These are phyloP conservation scores for Hygrophoropsis aurantiaca DNA, from an alignment of 768 basidiomycete species.

Conservation along the genomic window DNA sequence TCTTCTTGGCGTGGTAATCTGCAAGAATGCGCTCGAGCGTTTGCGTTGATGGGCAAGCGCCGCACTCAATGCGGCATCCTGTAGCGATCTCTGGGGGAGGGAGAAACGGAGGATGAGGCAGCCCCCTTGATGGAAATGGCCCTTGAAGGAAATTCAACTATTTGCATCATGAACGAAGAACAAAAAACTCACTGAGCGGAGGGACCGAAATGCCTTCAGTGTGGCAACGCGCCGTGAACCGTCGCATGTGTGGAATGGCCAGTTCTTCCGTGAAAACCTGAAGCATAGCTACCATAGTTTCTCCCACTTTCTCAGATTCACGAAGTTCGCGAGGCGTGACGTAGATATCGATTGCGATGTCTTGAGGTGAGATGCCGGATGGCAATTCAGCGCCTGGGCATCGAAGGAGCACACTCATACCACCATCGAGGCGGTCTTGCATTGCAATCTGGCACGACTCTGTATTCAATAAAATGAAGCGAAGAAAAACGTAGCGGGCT, in stretches of 20 bases:
- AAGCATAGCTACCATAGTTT: slow-evolving; percentile 1
- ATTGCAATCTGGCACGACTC: too few species aligned
- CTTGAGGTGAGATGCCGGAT: neutral
- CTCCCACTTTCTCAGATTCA: too few species aligned
- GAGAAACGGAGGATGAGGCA: neutral
- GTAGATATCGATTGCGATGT: slow-evolving; percentile 6
- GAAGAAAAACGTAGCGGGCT: neutral
- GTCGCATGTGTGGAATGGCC: slow-evolving; percentile 1
- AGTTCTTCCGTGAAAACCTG: slow-evolving; percentile 9
- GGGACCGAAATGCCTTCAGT: neutral
- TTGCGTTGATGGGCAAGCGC: neutral
- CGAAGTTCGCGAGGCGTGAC: too few species aligned
- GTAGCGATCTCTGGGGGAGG: neutral
- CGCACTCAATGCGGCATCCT: neutral
- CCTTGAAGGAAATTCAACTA: neutral
- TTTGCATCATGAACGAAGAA: neutral
- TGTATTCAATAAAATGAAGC: neutral
- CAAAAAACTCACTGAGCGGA: neutral
- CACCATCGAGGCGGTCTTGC: slow-evolving; percentile 4
- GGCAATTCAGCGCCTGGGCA: slow-evolving; percentile 1
- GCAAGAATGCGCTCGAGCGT: too few species aligned
- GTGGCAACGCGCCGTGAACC: neutral
- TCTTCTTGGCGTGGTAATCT: too few species aligned
- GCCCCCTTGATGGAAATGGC: neutral
- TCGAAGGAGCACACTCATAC: slow-evolving; percentile 4